phyloP scores from a whole-genome alignment of 1,139 yeast genomes.

The Scheffersomyces titani region DNA sequence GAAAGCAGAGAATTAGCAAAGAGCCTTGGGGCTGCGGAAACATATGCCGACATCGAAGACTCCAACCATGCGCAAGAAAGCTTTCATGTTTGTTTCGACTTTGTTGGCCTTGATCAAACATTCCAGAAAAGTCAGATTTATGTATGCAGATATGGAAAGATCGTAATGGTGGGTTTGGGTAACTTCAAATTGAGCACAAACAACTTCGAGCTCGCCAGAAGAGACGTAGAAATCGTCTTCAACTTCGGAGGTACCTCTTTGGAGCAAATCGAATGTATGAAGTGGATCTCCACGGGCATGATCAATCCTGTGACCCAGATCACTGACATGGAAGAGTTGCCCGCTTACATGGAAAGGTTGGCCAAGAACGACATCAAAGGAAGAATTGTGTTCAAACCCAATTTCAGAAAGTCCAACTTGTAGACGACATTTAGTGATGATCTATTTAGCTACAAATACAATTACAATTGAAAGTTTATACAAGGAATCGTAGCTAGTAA shows the following conservation, averaged over 20 bases:
- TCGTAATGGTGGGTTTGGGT: conserved; percentile 49
- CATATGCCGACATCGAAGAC: conserved; percentile 31
- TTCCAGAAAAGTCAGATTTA: conserved; percentile 33
- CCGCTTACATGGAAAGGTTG: conserved; percentile 36
- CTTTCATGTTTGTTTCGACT: conserved; percentile 46
- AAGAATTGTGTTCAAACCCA: conserved; percentile 45
- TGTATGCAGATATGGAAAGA: conserved; percentile 38
- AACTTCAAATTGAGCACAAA: conserved; percentile 28
- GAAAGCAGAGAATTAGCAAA: conserved; percentile 30
- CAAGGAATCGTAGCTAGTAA: too few species aligned
- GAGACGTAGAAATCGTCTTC: conserved; percentile 43
- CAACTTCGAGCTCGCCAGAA: conserved; percentile 39
- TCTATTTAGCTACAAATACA: neutral
- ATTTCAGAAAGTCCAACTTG: neutral
- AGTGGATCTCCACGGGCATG: conserved; percentile 43
- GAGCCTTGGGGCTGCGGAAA: conserved; percentile 46
- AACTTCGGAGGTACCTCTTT: conserved; percentile 49
- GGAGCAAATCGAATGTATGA: conserved; percentile 47
- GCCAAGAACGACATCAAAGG: conserved; percentile 43
- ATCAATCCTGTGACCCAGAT: conserved; percentile 39
- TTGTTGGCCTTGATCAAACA: conserved; percentile 46
- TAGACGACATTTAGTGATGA: neutral
- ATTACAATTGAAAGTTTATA: too few species aligned
- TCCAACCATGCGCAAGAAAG: conserved; percentile 30
- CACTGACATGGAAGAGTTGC: conserved; percentile 37